Base-by-base conservation (phyloP, 495 filamentous ascomycete genomes). In the Neurospora sp. region DNA sequence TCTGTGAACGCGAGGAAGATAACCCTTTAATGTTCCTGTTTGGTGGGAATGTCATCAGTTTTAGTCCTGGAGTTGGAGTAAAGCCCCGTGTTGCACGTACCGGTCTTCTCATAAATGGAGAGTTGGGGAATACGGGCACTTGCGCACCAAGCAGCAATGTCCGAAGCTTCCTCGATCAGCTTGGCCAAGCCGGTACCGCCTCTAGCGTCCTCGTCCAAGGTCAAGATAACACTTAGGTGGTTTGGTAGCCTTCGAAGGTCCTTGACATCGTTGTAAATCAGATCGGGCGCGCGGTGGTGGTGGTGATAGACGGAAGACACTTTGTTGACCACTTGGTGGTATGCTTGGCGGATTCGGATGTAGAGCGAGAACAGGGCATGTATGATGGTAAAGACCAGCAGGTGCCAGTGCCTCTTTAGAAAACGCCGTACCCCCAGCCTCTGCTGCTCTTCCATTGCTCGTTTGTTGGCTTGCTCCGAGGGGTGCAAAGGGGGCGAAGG, bases 261-360 rank as follows among this genome's bases (percentile, higher is more conserved):
- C 76, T 88, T 90, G n/a, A 98, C 92, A 84, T 99, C 96, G 73
- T 90, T 88, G 75, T 89, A 87, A 75, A 99, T 96, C 72, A 97
- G 85, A 82, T 97, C 93, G 20, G 96, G 96, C 1, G 94, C 95
- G 61, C 92, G 90, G 81, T 98, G 94, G 80, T 98, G 96, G 82
- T 99, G 92, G 77, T 94, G 92, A 35, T 94, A 85, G 73, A 98
- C 84, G 12, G 93, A 90, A 74, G 94, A 86, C 70, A 94, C 81
- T 38, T 90, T 90, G 78, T 94, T 89, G 68, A 89, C 82, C 42
- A 96, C 84, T 35, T 89, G 89, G 81, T 94, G 92, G 78, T 92
- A 96, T 42, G 89, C 87, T 77, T 91, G 89, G 42, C 94, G 88
- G 65, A 94, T 81, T 40, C 93, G 93, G 68, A 97, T 88, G 77